These are phyloP conservation scores for Vanrija sp. DNA, from an alignment of 1,284 basidiomycete genomes.

Conservation along the genomic window DNA sequence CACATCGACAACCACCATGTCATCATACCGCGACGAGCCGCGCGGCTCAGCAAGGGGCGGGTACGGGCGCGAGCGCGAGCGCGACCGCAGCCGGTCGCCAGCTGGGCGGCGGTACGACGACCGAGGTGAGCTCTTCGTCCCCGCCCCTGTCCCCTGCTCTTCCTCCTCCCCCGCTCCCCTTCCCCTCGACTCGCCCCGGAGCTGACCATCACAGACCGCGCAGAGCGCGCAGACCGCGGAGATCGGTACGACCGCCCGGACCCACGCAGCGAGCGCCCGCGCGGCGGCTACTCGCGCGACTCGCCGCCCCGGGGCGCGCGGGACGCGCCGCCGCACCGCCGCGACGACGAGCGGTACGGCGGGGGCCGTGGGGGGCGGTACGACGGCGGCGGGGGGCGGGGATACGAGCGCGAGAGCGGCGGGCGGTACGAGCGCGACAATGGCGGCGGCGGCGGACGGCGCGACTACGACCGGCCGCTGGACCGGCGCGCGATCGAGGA, in stretches of 20 bases:
- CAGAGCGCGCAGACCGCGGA: no score
- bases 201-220: no score
- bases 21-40: no score
- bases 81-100: no score
- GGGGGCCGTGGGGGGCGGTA: neutral
- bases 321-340: neutral
- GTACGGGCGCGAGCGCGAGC: no score
- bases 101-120: no score
- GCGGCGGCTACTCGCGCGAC: neutral
- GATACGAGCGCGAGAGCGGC: slow-evolving; percentile 9
- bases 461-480: slow-evolving; percentile 19
- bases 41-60: no score
- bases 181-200: no score
- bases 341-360: neutral
- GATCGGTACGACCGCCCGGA: neutral
- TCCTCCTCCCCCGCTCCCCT: no score
- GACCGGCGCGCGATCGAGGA: slow-evolving; percentile 46
- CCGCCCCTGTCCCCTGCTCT: no score
- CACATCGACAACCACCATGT: no score
- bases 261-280: neutral
- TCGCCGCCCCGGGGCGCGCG: slow-evolving; percentile 1
- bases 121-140: no score
- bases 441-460: slow-evolving; percentile 8
- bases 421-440: neutral
- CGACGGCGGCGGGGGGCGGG: slow-evolving; percentile 1